A percentile compares a stretch with the other conserved stretches of the same genome.
Evolutionary conservation across 768 basidiomycete genomes (phyloP).

Genomic region (Agrocybe chaxingu): DNA sequence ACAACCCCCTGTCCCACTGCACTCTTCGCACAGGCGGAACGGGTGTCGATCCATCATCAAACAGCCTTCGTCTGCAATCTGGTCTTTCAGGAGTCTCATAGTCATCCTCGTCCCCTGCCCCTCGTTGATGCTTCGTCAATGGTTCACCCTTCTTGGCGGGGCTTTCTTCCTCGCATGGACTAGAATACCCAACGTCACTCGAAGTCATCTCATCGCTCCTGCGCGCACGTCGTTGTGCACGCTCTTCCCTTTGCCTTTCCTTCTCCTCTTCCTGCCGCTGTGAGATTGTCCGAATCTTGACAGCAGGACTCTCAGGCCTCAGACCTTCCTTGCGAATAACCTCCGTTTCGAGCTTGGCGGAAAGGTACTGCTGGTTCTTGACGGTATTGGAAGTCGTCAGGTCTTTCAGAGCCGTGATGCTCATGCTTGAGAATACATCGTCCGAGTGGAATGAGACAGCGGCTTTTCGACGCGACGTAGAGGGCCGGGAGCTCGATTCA

Average conservation of each 20-base stretch:
- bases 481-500: constrained; percentile 21
- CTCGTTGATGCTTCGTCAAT: constrained; percentile 45
- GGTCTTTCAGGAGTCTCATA: constrained; percentile 63
- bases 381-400: constrained; percentile 72
- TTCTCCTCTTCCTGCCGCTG: constrained; percentile 70
- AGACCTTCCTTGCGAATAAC: constrained; percentile 66
- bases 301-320: constrained; percentile 76
- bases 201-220: constrained; percentile 35
- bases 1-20: constrained; percentile 75
- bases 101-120: constrained; percentile 80
- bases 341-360: constrained; percentile 63
- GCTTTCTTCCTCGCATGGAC: constrained; percentile 17
- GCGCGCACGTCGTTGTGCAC: constrained; percentile 60
- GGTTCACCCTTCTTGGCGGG: constrained; percentile 18
- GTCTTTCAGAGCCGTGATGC: constrained; percentile 61
- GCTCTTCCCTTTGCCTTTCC: constrained; percentile 46
- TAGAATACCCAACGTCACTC: constrained; percentile 28
- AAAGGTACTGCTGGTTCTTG: constrained; percentile 65
- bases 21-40: constrained; percentile 50
- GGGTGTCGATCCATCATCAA: constrained; percentile 28
- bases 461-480: constrained; percentile 42
- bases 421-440: constrained; percentile 61
- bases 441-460: constrained; percentile 26
- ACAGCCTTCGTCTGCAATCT: constrained; percentile 36
- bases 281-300: constrained; percentile 64